These are phyloP conservation scores for Boletus rubroflammeus DNA, from an alignment of 768 basidiomycete species.

Conservation along the genomic window DNA sequence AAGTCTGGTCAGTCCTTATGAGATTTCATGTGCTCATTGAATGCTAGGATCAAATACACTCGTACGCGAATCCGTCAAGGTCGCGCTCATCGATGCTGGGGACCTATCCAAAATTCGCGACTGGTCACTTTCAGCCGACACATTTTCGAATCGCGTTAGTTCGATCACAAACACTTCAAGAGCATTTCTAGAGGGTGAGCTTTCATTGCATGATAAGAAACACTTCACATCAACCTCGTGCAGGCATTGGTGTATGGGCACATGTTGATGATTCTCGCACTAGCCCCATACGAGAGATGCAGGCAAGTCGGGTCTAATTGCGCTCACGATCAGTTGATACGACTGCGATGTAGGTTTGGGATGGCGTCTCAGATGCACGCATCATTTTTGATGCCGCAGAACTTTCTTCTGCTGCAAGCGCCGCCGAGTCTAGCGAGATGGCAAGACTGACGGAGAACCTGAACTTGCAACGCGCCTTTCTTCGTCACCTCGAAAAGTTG, in stretches of 20 bases:
- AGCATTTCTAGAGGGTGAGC: constrained; percentile 59
- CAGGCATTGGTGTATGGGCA: constrained; percentile 84
- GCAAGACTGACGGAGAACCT: constrained; percentile 87
- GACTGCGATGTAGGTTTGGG: constrained; percentile 68
- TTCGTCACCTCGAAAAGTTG: constrained; percentile 55
- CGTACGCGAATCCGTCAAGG: constrained; percentile 50
- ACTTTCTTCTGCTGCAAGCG: constrained; percentile 25
- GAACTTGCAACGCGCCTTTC: constrained; percentile 84
- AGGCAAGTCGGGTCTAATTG: constrained; percentile 43
- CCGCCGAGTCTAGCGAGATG: constrained; percentile 48
- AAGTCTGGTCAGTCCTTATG: constrained; percentile 19
- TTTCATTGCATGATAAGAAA: background rate
- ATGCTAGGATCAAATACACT: constrained; percentile 49
- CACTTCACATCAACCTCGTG: background rate
- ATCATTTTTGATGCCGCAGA: constrained; percentile 66
- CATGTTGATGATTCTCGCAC: constrained; percentile 68
- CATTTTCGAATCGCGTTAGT: constrained; percentile 81
- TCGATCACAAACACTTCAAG: constrained; percentile 78
- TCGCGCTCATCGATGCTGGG: constrained; percentile 80
- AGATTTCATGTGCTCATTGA: background rate
- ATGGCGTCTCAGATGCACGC: constrained; percentile 79
- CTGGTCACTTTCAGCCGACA: constrained; percentile 56
- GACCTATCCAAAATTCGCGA: constrained; percentile 63
- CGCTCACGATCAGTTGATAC: background rate
- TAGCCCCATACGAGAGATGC: constrained; percentile 77